Evolutionary conservation across 179 eudicot species (phyloP).

Genomic region (Silene noctiflora): DNA sequence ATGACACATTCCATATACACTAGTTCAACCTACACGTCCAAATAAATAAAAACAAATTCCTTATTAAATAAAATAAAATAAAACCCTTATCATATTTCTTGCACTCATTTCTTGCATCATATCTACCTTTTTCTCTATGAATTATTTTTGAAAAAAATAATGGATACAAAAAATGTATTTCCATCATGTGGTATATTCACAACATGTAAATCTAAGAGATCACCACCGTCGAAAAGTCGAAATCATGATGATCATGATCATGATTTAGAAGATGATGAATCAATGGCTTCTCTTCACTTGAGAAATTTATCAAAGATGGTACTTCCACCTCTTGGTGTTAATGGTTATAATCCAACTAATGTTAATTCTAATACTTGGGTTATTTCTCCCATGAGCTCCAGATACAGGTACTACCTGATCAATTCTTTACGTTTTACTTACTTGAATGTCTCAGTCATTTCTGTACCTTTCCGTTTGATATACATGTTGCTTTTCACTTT

Average conservation of each 20-base stretch:
- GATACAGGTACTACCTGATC: constrained; percentile 43
- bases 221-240: neutral
- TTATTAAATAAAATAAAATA: no score
- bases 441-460: neutral
- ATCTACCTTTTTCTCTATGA: neutral
- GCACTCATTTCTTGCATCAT: neutral
- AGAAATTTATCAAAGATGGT: constrained; percentile 57
- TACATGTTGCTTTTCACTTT: no score
- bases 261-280: constrained; percentile 2
- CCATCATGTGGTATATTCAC: constrained; percentile 21
- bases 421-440: neutral
- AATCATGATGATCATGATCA: neutral
- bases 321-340: constrained; percentile 62
- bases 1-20: neutral
- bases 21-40: neutral
- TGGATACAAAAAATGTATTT: constrained; percentile 3
- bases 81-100: neutral
- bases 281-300: constrained; percentile 22
- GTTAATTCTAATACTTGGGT: constrained; percentile 25
- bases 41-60: neutral
- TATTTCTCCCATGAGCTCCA: constrained; percentile 60
- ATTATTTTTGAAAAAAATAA: no score
- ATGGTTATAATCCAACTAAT: constrained; percentile 26
- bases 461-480: neutral
- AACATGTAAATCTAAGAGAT: constrained; percentile 5